phyloP scores from a whole-genome alignment of 2,329 filamentous ascomycete genomes.

The Cercospora sp. region DNA sequence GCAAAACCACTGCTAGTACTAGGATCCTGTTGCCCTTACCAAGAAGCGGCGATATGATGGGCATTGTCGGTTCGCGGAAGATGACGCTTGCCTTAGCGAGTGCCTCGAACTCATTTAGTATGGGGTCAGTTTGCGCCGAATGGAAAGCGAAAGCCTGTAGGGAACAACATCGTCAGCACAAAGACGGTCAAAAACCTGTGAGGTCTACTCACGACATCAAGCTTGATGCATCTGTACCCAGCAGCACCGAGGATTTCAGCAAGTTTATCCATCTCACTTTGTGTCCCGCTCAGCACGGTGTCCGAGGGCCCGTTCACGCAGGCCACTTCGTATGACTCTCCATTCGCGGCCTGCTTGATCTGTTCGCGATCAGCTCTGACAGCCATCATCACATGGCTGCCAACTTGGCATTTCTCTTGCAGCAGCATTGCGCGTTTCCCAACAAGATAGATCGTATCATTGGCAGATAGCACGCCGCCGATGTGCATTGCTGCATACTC shows the following conservation, averaged over 20 bases:
- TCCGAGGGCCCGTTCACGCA: conserved; percentile 33
- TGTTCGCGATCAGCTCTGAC: conserved; percentile 17
- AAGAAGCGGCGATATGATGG: conserved; percentile 33
- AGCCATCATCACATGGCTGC: conserved; percentile 35
- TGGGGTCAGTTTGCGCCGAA: conserved; percentile 36
- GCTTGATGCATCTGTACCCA: conserved; percentile 19
- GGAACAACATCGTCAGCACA: conserved; percentile 28
- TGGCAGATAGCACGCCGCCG: conserved; percentile 41
- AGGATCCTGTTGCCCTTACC: conserved; percentile 14
- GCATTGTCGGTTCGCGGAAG: conserved; percentile 29
- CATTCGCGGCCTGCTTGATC: conserved; percentile 12
- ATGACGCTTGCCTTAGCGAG: conserved; percentile 21
- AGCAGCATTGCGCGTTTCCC: conserved; percentile 40
- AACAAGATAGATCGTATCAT: conserved; percentile 39
- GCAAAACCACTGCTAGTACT: neutral
- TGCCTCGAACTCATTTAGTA: conserved; percentile 30
- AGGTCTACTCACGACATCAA: conserved; percentile 37
- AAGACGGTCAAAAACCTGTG: conserved; percentile 30
- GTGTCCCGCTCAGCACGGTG: conserved; percentile 32
- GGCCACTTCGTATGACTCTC: conserved; percentile 23
- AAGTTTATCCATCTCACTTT: conserved; percentile 19
- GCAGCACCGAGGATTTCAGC: conserved; percentile 12
- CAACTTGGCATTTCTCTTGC: conserved; percentile 28
- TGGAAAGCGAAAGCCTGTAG: conserved; percentile 35
- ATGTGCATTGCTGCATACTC: conserved; percentile 44